Base-by-base conservation (phyloP, 1,284 basidiomycete species). In the Apiotrichum laibachii region DNA sequence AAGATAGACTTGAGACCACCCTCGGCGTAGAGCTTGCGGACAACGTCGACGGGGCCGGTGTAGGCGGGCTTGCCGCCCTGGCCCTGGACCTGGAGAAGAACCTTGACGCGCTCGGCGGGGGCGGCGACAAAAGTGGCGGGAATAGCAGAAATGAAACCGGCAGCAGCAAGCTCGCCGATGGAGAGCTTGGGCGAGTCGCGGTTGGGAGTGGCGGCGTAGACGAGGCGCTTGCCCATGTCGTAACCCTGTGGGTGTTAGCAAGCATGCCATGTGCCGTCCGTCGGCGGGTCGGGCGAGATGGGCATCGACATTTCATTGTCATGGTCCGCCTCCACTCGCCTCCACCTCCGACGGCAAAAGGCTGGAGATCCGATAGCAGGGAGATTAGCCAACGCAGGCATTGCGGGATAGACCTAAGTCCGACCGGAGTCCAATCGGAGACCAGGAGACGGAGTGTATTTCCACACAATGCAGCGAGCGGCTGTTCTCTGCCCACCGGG, bases 91-190 rank as follows among this genome's bases (percentile, higher is more conserved):
- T 97, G 93, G 44, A 99, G 81, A 47, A 99, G 81, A 15, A 99
- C 96, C 79, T 99, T 99, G 62, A 97, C 92, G 57, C 96, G 85
- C 78, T 99, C 96, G 5, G 97, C 92, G 2, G 96, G 96, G 10
- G 90, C 94, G 35, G 93, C 93, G 39, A 98, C 83, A 19, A 96
- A 80, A 0, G 94, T 96, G 10, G 92, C 88, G 19, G 96, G 96
- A 58, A 98, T 81, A 7, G 96, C 95, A 43, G 91, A 94, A 70
- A 99, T 83, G 82, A 94, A 97, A 55, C 95, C 95, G 40, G 96
- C 96, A 43, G 87, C 80, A 0, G 94, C 95, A 37, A 98, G 86
- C 78, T 99, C 95, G 43, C 81, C 72, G 35, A 86, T 85, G n/a
- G 87, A 86, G 47, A 99, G 81, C 33, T 80, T 74, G 54, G 85